Evolutionary conservation across 305 asterid species (phyloP), one percentile per base, ranked within the genome.

Genomic region (Withania somnifera): DNA sequence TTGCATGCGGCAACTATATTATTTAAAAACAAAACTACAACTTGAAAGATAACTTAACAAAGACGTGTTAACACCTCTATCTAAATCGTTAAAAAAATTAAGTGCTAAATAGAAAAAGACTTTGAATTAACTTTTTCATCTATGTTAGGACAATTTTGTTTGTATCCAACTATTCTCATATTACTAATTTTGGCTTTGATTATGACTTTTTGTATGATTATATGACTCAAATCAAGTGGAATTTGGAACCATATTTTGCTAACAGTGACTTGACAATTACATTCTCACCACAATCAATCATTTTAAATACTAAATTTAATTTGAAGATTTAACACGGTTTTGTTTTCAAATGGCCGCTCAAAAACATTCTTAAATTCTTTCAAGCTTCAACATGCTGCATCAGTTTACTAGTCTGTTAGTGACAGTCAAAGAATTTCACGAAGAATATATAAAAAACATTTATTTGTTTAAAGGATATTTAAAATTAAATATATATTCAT

Each of bases 111-210:
- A 40, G 61, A 78, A 78, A 8, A 64, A 57, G 86, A 78, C 63
- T 54, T n/a, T 32, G 34, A 61, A 83, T 78, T 77, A 53, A 82
- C 54, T 64, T 79, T 52, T 34, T 82, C 47, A 28, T 84, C 32
- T 40, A 50, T 82, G 64, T 58, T 81, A 84, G 80, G 83, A 81
- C 84, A 84, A 84, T 2, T 85, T 75, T 61, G 77, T 77, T 67
- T 24, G 38, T 26, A 58, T 73, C 64, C 6, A 82, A 11, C 7
- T 22, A 56, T 57, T 38, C 69, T 28, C 64, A 52, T 7, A 54
- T 34, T 22, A 36, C 75, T 63, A 64, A 58, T 53, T 81, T 82
- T 78, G 81, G 81, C 40, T 51, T 40, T 82, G 66, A 58, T 53
- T 67, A 71, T 42, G 60, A 47, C 22, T 78, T 85, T 84, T 67